A percentile compares a stretch with the other conserved stretches of the same genome.
These are phyloP conservation scores for Fusarium sp. DNA, from an alignment of 2,329 filamentous ascomycete species.

Conservation along the genomic window DNA sequence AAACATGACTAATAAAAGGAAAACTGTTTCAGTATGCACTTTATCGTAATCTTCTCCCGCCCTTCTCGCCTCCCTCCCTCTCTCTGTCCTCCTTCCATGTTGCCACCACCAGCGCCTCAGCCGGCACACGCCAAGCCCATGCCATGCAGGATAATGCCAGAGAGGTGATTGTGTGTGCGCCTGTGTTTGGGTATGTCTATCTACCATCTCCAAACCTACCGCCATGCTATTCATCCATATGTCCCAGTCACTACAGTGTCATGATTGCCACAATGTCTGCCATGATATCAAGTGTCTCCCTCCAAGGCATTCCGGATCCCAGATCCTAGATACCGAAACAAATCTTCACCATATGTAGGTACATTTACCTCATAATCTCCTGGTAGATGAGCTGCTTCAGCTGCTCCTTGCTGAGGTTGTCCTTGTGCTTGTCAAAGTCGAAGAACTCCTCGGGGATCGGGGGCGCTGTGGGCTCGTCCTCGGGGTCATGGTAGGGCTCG, in stretches of 20 bases:
- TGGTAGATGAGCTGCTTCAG: constrained; percentile 97
- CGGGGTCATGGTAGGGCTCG: constrained; percentile 97
- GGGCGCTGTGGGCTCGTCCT: constrained; percentile 95
- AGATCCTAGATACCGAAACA: constrained; percentile 16
- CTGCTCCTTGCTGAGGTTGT: constrained; percentile 97
- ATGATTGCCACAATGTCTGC: constrained; percentile 13
- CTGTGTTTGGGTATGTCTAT: constrained; percentile 33
- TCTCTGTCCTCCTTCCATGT: constrained; percentile 13
- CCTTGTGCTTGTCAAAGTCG: constrained; percentile 99
- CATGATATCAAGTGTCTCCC: not conserved
- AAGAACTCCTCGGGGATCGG: constrained; percentile 99
- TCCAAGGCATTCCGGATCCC: constrained; percentile 11
- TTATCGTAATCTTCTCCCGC: constrained; percentile 23
- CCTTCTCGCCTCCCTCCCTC: constrained; percentile 6
- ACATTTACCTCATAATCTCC: constrained; percentile 78
- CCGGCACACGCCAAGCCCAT: constrained; percentile 18
- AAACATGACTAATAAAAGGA: constrained; percentile 23
- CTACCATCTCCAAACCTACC: constrained; percentile 33
- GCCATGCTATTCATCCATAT: constrained; percentile 19
- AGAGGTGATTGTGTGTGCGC: constrained; percentile 21
- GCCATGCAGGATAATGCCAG: constrained; percentile 24
- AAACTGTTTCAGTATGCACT: constrained; percentile 32
- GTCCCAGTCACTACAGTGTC: constrained; percentile 18
- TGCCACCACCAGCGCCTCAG: constrained; percentile 16
- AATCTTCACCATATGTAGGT: constrained; percentile 1